A percentile compares a stretch with the other conserved stretches of the same genome.
These are phyloP conservation scores for Sparassis latifolia DNA, from an alignment of 1,284 basidiomycete genomes.

Conservation along the genomic window DNA sequence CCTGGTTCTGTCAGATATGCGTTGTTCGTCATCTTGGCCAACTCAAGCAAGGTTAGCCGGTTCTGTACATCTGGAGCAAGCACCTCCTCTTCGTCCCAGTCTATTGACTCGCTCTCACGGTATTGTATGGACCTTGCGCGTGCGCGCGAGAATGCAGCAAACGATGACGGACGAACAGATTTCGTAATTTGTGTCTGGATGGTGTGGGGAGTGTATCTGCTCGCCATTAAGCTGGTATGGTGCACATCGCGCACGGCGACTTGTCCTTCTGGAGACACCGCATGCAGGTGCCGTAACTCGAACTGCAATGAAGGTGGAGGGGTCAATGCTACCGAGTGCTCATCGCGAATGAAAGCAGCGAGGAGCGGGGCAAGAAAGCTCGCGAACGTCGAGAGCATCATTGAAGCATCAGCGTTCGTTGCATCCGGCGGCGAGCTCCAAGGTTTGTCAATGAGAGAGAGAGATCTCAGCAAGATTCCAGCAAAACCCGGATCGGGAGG, in stretches of 20 bases:
- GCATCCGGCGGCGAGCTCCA: background rate
- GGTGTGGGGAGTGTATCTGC: conserved; percentile 21
- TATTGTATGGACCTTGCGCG: conserved; percentile 43
- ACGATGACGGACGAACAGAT: conserved; percentile 45
- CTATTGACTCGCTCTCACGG: conserved; percentile 38
- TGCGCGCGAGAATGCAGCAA: conserved; percentile 42
- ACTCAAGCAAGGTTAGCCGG: conserved; percentile 69
- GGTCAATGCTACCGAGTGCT: background rate
- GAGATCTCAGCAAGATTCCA: too few species aligned
- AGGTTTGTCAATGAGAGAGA: background rate
- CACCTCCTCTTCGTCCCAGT: conserved; percentile 61
- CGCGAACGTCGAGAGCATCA: conserved; percentile 21
- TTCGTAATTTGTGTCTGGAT: conserved; percentile 34
- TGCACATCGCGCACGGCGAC: conserved; percentile 56
- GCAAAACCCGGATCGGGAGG: too few species aligned
- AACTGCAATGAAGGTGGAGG: conserved; percentile 33
- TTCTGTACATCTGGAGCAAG: conserved; percentile 68
- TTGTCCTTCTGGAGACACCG: conserved; percentile 44
- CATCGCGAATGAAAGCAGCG: conserved; percentile 7
- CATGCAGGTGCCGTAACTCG: conserved; percentile 63
- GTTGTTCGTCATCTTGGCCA: conserved; percentile 94
- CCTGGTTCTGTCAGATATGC: conserved; percentile 65
- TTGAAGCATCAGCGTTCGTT: conserved; percentile 9
- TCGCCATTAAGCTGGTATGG: conserved; percentile 10
- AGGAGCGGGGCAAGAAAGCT: conserved; percentile 16